phyloP scores from a whole-genome alignment of 2,329 filamentous ascomycete genomes.

The Pseudonectria foliicola region DNA sequence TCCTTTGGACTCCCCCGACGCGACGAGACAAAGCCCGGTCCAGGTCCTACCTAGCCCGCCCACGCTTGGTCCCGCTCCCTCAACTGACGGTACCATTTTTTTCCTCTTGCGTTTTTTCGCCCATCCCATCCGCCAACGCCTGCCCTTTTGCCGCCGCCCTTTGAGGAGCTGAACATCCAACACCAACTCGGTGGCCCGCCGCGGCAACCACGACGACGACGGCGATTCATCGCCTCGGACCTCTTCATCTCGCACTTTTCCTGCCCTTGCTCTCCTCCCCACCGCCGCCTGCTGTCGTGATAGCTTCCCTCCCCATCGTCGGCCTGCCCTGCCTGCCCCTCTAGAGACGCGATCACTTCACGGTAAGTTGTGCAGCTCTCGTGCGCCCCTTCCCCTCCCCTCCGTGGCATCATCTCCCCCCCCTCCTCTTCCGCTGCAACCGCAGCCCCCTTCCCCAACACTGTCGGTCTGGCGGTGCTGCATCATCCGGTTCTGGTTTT shows the following conservation, averaged over 20 bases:
- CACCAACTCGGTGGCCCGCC: slow-evolving; percentile 23
- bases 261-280: too few relatives aligned
- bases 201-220: slow-evolving; percentile 28
- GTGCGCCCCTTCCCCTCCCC: slow-evolving; percentile 2
- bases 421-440: slow-evolving; percentile 4
- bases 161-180: slow-evolving; percentile 19
- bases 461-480: too few relatives aligned
- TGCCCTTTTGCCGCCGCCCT: slow-evolving; percentile 13
- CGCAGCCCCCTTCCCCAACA: neutral
- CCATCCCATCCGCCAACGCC: slow-evolving; percentile 10
- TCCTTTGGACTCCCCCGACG: slow-evolving; percentile 5
- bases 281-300: slow-evolving; percentile 12
- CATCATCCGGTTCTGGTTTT: too few relatives aligned
- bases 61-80: slow-evolving; percentile 12
- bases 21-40: slow-evolving; percentile 14
- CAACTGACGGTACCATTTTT: slow-evolving; percentile 18
- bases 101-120: slow-evolving; percentile 2
- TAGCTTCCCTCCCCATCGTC: slow-evolving; percentile 8
- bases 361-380: slow-evolving; percentile 26
- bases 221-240: slow-evolving; percentile 4
- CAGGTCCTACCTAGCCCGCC: too few relatives aligned
- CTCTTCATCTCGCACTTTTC: too few relatives aligned
- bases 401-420: slow-evolving; percentile 9
- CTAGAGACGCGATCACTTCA: slow-evolving; percentile 35
- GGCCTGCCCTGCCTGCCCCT: neutral